phyloP scores from a whole-genome alignment of 257 asterid species.

The Cinchona pubescens region DNA sequence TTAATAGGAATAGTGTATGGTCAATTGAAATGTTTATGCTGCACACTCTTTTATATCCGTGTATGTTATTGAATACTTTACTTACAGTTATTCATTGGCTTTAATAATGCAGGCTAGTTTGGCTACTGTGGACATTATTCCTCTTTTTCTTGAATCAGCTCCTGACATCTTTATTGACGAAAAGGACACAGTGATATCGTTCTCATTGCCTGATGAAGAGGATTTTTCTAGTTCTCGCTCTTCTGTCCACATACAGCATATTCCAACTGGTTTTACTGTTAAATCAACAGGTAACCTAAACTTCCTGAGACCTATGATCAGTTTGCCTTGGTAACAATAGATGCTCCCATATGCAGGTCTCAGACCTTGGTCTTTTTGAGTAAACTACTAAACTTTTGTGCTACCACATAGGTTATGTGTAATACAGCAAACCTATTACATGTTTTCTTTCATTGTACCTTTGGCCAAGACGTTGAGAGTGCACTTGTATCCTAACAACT shows the following conservation, averaged over 20 bases:
- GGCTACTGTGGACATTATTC: conserved; percentile 72
- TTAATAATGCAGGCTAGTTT: conserved; percentile 38
- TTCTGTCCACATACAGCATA: conserved; percentile 56
- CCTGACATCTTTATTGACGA: conserved; percentile 51
- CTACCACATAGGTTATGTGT: no score
- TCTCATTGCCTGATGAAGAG: conserved; percentile 28
- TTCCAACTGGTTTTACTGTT: conserved; percentile 64
- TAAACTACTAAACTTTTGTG: no score
- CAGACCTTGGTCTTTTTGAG: no score
- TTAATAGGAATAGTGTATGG: not conserved
- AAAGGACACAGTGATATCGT: conserved; percentile 42
- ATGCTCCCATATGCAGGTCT: no score
- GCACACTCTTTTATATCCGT: not conserved
- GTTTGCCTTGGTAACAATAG: no score
- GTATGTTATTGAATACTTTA: not conserved
- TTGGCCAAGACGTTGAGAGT: no score
- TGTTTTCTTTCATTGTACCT: no score
- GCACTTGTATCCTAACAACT: no score
- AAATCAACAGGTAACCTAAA: conserved; percentile 54
- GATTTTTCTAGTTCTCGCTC: conserved; percentile 24
- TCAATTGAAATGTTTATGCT: no score
- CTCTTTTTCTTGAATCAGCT: conserved; percentile 68
- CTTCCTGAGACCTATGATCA: not conserved
- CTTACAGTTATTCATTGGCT: not conserved
- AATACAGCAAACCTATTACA: no score